These are phyloP conservation scores for Glaciozyma antarctica DNA, from an alignment of 768 basidiomycete species.

Conservation along the genomic window DNA sequence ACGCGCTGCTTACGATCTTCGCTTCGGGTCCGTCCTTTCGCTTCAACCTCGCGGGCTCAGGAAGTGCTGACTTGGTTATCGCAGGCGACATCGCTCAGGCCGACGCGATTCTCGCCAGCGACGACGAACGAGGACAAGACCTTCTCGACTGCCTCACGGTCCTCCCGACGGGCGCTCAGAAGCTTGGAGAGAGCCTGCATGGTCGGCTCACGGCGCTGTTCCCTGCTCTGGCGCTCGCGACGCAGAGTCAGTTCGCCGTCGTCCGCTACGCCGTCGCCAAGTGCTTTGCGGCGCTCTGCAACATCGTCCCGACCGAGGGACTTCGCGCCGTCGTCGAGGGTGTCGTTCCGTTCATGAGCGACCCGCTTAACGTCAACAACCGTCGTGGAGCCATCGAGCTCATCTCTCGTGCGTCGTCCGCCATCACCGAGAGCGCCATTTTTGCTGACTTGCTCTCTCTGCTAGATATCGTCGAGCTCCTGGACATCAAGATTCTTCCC, in stretches of 20 bases:
- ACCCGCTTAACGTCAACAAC: constrained; percentile 61
- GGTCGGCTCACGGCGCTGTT: constrained; percentile 61
- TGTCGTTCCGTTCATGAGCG: constrained; percentile 70
- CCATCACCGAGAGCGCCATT: too few relatives aligned
- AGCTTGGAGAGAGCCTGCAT: constrained; percentile 62
- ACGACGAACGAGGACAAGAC: constrained; percentile 62
- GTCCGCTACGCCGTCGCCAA: constrained; percentile 78
- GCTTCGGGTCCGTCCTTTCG: constrained; percentile 46
- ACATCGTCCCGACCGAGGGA: constrained; percentile 70
- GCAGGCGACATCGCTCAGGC: constrained; percentile 40
- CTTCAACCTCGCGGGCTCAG: too few relatives aligned
- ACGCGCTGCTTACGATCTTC: constrained; percentile 61
- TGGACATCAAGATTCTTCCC: constrained; percentile 88
- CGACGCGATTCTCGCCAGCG: constrained; percentile 57
- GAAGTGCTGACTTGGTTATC: neutral
- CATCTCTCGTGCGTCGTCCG: constrained; percentile 64
- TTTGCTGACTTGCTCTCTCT: neutral
- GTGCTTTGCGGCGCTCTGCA: constrained; percentile 78
- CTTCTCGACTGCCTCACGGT: constrained; percentile 88
- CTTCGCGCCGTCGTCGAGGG: constrained; percentile 85
- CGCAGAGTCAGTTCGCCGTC: constrained; percentile 80
- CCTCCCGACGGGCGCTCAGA: constrained; percentile 67
- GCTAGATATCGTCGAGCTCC: constrained; percentile 75
- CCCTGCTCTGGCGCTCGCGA: constrained; percentile 62
- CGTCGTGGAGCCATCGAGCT: constrained; percentile 84